These are phyloP conservation scores for Purpureocillium lavendulum DNA, from an alignment of 2,329 filamentous ascomycete species.

Conservation along the genomic window DNA sequence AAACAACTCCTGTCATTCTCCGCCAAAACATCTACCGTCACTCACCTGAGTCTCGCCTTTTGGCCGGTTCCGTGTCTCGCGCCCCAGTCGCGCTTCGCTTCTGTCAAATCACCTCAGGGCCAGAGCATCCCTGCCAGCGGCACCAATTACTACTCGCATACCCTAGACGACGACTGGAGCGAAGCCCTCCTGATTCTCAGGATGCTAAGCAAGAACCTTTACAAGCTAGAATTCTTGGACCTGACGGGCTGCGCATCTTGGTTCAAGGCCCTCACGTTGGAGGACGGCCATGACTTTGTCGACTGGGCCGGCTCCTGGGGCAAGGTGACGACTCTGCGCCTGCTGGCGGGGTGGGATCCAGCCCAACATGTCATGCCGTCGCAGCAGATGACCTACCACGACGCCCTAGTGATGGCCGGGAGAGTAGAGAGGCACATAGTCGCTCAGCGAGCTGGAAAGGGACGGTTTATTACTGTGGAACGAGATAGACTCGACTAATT, in stretches of 20 bases:
- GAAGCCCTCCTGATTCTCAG: constrained; percentile 49
- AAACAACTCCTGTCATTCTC: constrained; percentile 48
- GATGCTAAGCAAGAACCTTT: constrained; percentile 44
- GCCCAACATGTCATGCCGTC: constrained; percentile 22
- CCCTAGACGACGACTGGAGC: constrained; percentile 49
- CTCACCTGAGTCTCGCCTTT: constrained; percentile 52
- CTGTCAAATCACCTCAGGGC: constrained; percentile 35
- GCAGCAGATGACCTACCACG: constrained; percentile 22
- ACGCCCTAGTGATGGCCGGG: constrained; percentile 28
- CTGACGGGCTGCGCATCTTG: constrained; percentile 51
- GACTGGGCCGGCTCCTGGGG: constrained; percentile 49
- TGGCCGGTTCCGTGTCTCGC: constrained; percentile 55
- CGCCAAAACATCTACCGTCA: constrained; percentile 42
- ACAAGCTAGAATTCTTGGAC: constrained; percentile 52
- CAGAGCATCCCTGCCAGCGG: constrained; percentile 41
- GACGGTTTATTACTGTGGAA: constrained; percentile 41
- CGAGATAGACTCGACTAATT: constrained; percentile 20
- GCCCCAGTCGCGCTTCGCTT: constrained; percentile 40
- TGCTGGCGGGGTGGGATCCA: constrained; percentile 35
- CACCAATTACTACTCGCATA: constrained; percentile 49
- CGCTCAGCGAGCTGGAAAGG: constrained; percentile 35
- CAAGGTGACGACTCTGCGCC: constrained; percentile 36
- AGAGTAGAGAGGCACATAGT: constrained; percentile 40
- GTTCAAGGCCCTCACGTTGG: constrained; percentile 37
- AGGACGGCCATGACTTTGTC: constrained; percentile 35